Evolutionary conservation across 805 yeast species (phyloP).

Genomic region (Barnettozyma vustinii): DNA sequence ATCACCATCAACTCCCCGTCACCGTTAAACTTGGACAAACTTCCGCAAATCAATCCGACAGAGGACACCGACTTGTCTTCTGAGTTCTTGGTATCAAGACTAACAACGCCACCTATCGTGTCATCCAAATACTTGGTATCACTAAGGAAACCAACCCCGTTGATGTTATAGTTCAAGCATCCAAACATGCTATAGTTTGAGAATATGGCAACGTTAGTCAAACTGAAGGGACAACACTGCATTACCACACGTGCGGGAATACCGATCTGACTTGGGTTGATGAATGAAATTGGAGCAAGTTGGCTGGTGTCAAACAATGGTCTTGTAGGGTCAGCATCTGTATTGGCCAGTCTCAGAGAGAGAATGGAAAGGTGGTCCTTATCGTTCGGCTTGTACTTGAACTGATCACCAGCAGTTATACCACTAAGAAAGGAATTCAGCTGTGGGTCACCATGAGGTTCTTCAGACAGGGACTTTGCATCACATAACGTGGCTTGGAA

Average conservation of each 20-base stretch:
- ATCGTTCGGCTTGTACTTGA: slow-evolving; percentile 17
- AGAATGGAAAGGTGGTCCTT: slow-evolving; percentile 12
- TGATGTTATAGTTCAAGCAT: slow-evolving; percentile 13
- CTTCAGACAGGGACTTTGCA: slow-evolving; percentile 1
- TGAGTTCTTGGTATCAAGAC: not conserved
- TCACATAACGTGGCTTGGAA: slow-evolving; percentile 9
- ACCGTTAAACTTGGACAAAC: slow-evolving; percentile 21
- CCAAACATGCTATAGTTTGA: slow-evolving; percentile 21
- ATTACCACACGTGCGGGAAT: slow-evolving; percentile 18
- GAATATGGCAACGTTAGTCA: slow-evolving; percentile 26
- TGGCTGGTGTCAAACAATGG: slow-evolving; percentile 11
- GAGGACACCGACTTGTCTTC: slow-evolving; percentile 5
- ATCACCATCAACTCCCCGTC: slow-evolving; percentile 24
- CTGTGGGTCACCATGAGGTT: not conserved
- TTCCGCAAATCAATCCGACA: slow-evolving; percentile 22
- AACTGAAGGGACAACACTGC: slow-evolving; percentile 26
- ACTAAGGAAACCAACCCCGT: slow-evolving; percentile 17
- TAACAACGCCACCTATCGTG: slow-evolving; percentile 23
- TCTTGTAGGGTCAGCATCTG: not conserved
- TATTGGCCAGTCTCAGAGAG: slow-evolving; percentile 13
- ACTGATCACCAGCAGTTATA: slow-evolving; percentile 11
- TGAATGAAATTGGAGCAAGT: slow-evolving; percentile 13
- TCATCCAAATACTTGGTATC: slow-evolving; percentile 25
- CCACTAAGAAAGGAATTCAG: slow-evolving; percentile 8
- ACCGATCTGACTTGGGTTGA: not conserved